Evolutionary conservation across 352 stramenopile species (phyloP).

Genomic region (Pythium monospermum): DNA sequence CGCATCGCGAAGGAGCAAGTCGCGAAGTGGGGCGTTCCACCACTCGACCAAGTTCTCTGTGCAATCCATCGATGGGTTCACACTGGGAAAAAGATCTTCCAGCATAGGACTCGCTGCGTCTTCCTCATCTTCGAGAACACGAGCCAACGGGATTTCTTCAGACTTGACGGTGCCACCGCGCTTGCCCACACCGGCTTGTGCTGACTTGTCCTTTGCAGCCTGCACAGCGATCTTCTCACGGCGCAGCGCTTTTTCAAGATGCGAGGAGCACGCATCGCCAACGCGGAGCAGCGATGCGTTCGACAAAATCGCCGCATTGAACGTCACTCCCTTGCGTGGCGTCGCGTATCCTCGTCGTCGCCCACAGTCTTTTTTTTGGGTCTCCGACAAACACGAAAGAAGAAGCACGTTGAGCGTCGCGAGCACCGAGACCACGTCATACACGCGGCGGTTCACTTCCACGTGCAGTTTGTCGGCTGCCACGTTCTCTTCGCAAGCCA

Average conservation of each 20-base stretch:
- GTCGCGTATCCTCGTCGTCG: constrained; percentile 4
- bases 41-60: constrained; percentile 26
- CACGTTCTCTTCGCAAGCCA: constrained; percentile 15
- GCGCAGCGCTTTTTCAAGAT: background rate
- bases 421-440: constrained; percentile 65
- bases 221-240: background rate
- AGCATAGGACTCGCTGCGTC: no score
- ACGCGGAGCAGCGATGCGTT: constrained; percentile 16
- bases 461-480: constrained; percentile 12
- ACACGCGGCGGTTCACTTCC: constrained; percentile 57
- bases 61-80: constrained; percentile 17
- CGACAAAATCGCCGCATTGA: constrained; percentile 53
- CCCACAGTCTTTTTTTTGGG: constrained; percentile 2
- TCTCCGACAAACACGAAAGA: constrained; percentile 13
- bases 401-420: constrained; percentile 45
- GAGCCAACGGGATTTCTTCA: background rate
- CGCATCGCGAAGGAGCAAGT: constrained; percentile 33
- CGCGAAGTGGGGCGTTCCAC: constrained; percentile 45
- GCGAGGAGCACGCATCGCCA: constrained; percentile 20
- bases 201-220: no score
- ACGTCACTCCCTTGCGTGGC: constrained; percentile 38
- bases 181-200: background rate
- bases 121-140: background rate
- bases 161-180: background rate
- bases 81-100: constrained; percentile 29